Evolutionary conservation across 2,329 filamentous ascomycete species (phyloP).

Genomic region (Penicillium sp.): DNA sequence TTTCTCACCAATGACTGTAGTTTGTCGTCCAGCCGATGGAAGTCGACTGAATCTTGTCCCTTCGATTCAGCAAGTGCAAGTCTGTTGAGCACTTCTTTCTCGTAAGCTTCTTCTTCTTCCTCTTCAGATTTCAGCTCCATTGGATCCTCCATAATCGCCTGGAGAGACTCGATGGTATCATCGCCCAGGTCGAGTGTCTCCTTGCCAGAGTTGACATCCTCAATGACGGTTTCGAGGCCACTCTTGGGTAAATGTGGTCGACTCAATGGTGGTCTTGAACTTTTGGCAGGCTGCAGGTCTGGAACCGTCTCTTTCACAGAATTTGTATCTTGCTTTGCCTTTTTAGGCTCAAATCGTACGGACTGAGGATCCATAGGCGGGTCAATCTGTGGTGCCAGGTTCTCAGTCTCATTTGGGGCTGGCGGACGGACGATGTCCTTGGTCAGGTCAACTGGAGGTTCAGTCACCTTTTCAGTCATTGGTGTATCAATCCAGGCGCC

Average conservation of each 20-base stretch:
- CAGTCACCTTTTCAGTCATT: constrained; percentile 33
- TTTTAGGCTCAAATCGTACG: neutral
- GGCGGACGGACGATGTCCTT: constrained; percentile 23
- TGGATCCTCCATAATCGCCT: constrained; percentile 36
- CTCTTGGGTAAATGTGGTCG: constrained; percentile 40
- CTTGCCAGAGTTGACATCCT: constrained; percentile 37
- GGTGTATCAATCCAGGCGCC: constrained; percentile 47
- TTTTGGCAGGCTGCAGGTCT: constrained; percentile 6
- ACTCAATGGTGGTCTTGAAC: constrained; percentile 23
- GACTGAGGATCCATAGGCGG: constrained; percentile 1
- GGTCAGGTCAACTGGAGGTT: constrained; percentile 22
- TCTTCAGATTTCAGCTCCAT: constrained; percentile 25
- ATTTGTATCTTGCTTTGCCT: neutral
- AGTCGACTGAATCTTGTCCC: constrained; percentile 23
- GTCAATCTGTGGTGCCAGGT: constrained; percentile 6
- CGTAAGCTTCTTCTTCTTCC: constrained; percentile 30
- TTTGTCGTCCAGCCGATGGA: constrained; percentile 38
- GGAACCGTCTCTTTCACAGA: neutral
- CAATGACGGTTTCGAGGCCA: constrained; percentile 39
- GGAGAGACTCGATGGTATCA: constrained; percentile 43
- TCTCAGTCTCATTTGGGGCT: constrained; percentile 8
- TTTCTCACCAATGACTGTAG: constrained; percentile 37
- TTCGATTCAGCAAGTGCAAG: constrained; percentile 18
- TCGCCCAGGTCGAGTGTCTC: constrained; percentile 39
- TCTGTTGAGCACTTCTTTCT: constrained; percentile 27